Base-by-base conservation (phyloP, 257 asterid species). In the Anisodus acutangulus region DNA sequence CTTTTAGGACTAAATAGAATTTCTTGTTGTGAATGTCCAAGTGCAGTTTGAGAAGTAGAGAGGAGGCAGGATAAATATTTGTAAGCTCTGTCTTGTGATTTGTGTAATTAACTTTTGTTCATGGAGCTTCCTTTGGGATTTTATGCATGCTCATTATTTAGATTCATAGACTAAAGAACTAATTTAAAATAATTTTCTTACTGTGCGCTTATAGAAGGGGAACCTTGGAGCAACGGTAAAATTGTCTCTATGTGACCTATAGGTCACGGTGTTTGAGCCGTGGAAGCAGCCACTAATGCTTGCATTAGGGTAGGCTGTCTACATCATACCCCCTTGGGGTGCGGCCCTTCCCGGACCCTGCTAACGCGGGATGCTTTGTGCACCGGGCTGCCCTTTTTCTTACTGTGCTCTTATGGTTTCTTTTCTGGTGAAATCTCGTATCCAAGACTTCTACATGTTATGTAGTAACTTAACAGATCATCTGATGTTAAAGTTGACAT, bases 1-100 rank as follows among this genome's bases (percentile, higher is more conserved):
- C 3, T 72, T 72, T 72, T n/a, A 72, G n/a, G 58, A 47, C 57
- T 19, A n/a, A 72, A 37, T 9, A 6, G 16, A 17, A 41, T 39
- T 39, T 39, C 37, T 70, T 5, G 35, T n/a, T 10, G 19, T 45
- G 58, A n/a, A 47, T 72, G 9, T 72, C 41, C 45, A n/a, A n/a
- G 5, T 71, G 17, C 80, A 71, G 79, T 2, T 71, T 45, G 79
- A 72, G 80, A 72, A 72, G 59, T 72, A 15, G 9, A 72, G 80
- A 72, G 26, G 26, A 22, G 59, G 59, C 59, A 47, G n/a, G 80
- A 45, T 19, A 19, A 12, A 45, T 72, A 45, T 72, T 72, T 47
- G n/a, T 45, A 72, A 72, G 80, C 41, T 72, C 39, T 45, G 58
- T 72, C n/a, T 47, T 1, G 35, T 72, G 57, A 72, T 72, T 72